phyloP scores from a whole-genome alignment of 805 yeast species.

The Candida orba region DNA sequence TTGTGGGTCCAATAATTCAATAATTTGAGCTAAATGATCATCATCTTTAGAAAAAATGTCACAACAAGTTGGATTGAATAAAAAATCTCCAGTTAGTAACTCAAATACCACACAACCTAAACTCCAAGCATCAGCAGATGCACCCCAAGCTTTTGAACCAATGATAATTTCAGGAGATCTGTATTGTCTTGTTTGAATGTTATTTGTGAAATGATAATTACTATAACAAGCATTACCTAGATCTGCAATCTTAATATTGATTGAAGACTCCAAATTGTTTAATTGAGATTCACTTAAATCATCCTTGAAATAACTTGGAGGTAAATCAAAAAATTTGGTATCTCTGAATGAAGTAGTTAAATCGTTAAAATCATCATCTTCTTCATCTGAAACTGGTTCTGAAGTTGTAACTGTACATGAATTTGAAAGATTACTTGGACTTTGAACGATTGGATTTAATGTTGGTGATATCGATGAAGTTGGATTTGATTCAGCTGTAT shows the following conservation, averaged over 20 bases:
- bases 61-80: slow-evolving; percentile 43
- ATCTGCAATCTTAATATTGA: slow-evolving; percentile 51
- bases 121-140: slow-evolving; percentile 57
- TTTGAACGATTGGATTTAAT: slow-evolving; percentile 3
- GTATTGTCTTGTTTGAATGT: slow-evolving; percentile 63
- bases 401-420: slow-evolving; percentile 10
- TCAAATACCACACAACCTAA: slow-evolving; percentile 53
- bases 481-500: slow-evolving; percentile 1
- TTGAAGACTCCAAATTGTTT: slow-evolving; percentile 9
- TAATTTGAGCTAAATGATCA: slow-evolving; percentile 56
- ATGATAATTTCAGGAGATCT: slow-evolving; percentile 58
- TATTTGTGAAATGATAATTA: slow-evolving; percentile 56
- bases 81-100: slow-evolving; percentile 52
- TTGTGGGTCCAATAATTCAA: slow-evolving; percentile 39
- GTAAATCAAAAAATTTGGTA: slow-evolving; percentile 1
- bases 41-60: slow-evolving; percentile 40
- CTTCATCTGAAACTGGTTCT: slow-evolving; percentile 11
- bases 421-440: slow-evolving; percentile 1
- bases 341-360: background rate
- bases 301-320: slow-evolving; percentile 1
- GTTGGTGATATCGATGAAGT: slow-evolving; percentile 9
- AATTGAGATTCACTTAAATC: slow-evolving; percentile 5
- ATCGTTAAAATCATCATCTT: slow-evolving; percentile 1
- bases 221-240: slow-evolving; percentile 66
- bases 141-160: slow-evolving; percentile 50